Conservation (phyloP, 2,329 filamentous ascomycete species). For the Penicillium rolfsii region DNA sequence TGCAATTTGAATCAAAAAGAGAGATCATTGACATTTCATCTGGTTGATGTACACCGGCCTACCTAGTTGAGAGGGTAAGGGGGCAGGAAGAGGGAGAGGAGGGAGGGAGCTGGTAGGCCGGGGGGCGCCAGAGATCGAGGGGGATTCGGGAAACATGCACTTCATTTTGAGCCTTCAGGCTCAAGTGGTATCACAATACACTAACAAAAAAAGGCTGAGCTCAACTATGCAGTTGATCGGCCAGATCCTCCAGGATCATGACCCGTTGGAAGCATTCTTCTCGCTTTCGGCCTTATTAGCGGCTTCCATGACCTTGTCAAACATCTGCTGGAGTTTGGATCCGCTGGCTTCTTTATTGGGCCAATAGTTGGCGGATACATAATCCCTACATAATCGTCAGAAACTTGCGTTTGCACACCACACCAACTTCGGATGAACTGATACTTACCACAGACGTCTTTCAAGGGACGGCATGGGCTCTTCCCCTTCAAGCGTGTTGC, state of each 20-base stretch:
- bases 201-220: conserved; percentile 7
- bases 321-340: conserved; percentile 43
- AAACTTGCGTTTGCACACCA: not conserved
- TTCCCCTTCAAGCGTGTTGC: conserved; percentile 43
- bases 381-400: conserved; percentile 40
- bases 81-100: not conserved
- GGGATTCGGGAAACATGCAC: conserved; percentile 1
- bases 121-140: not conserved
- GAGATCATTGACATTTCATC: conserved; percentile 16
- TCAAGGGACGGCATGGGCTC: conserved; percentile 46
- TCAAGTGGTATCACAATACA: not conserved
- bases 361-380: conserved; percentile 51
- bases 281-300: conserved; percentile 29
- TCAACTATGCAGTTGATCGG: not conserved
- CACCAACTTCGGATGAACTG: not conserved
- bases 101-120: not conserved
- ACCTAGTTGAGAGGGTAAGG: not conserved
- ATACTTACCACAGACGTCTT: conserved; percentile 50
- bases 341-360: conserved; percentile 49
- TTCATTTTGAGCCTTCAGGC: too few species aligned
- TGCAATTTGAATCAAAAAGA: conserved; percentile 26
- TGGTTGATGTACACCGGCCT: conserved; percentile 2
- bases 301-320: conserved; percentile 41
- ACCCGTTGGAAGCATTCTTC: conserved; percentile 32
- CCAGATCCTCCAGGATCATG: conserved; percentile 20